Conservation (phyloP, 2,329 filamentous ascomycete species). For the Blumeria graminis region DNA sequence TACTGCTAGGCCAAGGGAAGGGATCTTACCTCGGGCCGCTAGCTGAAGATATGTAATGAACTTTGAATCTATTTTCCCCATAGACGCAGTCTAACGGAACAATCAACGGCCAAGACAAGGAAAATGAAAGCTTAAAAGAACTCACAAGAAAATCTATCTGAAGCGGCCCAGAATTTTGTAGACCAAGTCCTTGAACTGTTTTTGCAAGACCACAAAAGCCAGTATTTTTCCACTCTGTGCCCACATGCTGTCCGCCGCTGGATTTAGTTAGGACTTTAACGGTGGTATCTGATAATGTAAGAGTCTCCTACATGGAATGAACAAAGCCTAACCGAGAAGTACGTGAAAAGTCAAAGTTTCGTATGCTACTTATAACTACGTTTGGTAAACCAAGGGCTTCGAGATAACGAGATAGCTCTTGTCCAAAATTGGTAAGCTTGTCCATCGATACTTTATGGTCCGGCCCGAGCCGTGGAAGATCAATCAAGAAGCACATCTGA, state of each 20-base stretch:
- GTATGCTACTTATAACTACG: conserved; percentile 40
- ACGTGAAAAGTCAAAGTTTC: conserved; percentile 57
- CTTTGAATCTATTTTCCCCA: conserved; percentile 49
- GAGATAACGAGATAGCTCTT: conserved; percentile 48
- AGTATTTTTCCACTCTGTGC: conserved; percentile 25
- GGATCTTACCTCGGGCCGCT: conserved; percentile 26
- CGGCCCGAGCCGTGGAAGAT: conserved; percentile 37
- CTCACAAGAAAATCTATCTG: conserved; percentile 51
- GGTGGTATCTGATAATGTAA: neutral
- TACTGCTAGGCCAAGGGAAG: neutral
- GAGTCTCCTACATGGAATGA: conserved; percentile 45
- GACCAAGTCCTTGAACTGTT: conserved; percentile 37
- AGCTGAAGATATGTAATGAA: conserved; percentile 37
- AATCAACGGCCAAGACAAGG: neutral
- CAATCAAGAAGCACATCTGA: conserved; percentile 74
- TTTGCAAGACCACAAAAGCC: conserved; percentile 54
- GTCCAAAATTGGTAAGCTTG: conserved; percentile 31
- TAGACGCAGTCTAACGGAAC: conserved; percentile 40
- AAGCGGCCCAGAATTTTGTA: conserved; percentile 28
- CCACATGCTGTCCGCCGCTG: conserved; percentile 31
- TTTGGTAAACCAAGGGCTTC: conserved; percentile 38
- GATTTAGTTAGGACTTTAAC: neutral
- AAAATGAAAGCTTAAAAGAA: conserved; percentile 4
- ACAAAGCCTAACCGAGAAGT: conserved; percentile 57
- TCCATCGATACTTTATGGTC: conserved; percentile 8